Base-by-base conservation (phyloP, 2,329 filamentous ascomycete genomes). In the Diplodia seriata region DNA sequence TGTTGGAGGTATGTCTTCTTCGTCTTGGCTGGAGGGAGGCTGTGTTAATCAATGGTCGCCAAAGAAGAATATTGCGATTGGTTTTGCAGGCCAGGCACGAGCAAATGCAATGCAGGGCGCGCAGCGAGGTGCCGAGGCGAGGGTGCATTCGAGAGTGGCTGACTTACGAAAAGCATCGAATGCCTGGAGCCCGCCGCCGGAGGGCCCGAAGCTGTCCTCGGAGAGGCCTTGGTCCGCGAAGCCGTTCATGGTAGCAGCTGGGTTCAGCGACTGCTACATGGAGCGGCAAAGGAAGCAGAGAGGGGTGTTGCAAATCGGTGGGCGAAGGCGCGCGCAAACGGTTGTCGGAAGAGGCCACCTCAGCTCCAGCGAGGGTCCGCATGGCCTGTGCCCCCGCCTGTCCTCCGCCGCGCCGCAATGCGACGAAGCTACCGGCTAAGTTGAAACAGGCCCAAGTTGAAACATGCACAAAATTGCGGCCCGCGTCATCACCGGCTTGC, bases 81-180 rank as follows among this genome's bases (percentile, higher is more conserved):
- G 11, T 50, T n/a, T n/a, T 20, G n/a, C n/a, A 18, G 56, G n/a
- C 7, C 3, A 6, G 18, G 31, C 20, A 23, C 23, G 20, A 26
- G 23, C 20, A 55, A 29, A 36, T 15, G 26, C 20, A 47, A 18
- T 8, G 63, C 20, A 33, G 56, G 53, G 63, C 38, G 51, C 36
- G 63, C 50, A 51, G 33, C 53, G n/a, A 20, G 40, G 23, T 18
- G 51, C 50, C 38, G 50, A 38, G 61, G 63, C 23, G 15, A 11
- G 33, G 15, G 63, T 20, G 50, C 23, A 55, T 59, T 56, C 53
- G 53, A 66, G 54, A 38, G 23, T 61, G 31, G 43, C 38, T 1
- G 20, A 85, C 91, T 77, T 87, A 97, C 93, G 94, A 79, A 99
- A 99, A 72, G 94, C 94, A 84, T 99, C 95, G 81, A 99, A 99